These are phyloP conservation scores for Ceratocystis ficicola DNA, from an alignment of 2,329 filamentous ascomycete genomes.

Conservation along the genomic window DNA sequence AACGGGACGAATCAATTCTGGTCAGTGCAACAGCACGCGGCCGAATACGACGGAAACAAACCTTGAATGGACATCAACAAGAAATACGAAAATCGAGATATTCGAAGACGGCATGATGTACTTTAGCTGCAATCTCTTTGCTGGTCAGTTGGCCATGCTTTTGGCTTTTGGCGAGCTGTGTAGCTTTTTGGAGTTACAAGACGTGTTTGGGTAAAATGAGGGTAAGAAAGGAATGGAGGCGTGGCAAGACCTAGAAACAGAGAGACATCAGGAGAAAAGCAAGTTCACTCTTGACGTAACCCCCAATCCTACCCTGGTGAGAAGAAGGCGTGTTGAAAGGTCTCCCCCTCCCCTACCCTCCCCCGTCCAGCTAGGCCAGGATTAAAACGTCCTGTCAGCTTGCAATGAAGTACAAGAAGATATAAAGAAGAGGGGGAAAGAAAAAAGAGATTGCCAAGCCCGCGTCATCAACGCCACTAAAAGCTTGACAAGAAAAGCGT, in stretches of 20 bases:
- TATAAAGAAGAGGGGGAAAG: neutral
- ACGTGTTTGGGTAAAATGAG: neutral
- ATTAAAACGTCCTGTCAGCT: neutral
- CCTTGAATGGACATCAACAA: slow-evolving; percentile 8
- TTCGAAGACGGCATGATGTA: neutral
- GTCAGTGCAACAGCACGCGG: slow-evolving; percentile 9
- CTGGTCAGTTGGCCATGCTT: neutral
- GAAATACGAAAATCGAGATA: neutral
- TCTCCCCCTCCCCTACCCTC: too few species aligned
- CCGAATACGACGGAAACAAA: slow-evolving; percentile 12
- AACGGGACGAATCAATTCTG: neutral
- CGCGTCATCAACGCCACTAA: neutral
- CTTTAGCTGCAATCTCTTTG: neutral
- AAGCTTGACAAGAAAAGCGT: neutral
- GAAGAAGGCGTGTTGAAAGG: too few species aligned
- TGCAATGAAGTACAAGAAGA: neutral
- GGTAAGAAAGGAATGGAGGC: neutral
- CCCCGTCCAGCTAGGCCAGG: neutral
- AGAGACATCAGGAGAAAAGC: neutral
- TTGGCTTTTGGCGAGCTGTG: neutral
- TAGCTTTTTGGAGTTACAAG: neutral
- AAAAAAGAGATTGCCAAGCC: neutral
- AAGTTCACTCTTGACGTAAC: neutral
- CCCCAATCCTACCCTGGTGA: neutral
- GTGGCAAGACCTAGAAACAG: neutral